Base-by-base conservation (phyloP, 768 basidiomycete genomes). In the Chalciporus chontae region DNA sequence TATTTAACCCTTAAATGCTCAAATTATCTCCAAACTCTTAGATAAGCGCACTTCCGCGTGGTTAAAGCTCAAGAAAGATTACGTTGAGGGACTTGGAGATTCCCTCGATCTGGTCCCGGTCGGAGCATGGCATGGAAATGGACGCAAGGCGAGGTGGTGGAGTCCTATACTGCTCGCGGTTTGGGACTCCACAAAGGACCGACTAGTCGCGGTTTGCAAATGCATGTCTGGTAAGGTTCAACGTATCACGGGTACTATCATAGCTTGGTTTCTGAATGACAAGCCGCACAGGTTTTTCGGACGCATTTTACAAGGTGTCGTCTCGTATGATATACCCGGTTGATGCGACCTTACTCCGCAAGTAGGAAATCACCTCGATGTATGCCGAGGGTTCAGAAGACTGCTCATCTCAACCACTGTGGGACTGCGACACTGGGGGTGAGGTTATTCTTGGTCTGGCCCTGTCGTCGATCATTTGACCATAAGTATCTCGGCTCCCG, bases 61-160 rank as follows among this genome's bases (percentile, higher is more conserved):
- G 94, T 64, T 94, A 48, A 94, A 94, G 65, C 74, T 95, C 39
- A 96, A 96, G 70, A 93, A 90, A 62, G 94, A 95, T 64, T 96
- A 94, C 64, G 84, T 94, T 18, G 77, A 77, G 23, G 85, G 84
- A 3, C 67, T 90, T 32, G 85, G 85, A n/a, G 88, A 92, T 63
- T 79, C 80, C 55, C 77, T 83, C 24, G 87, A 87, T 61, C 68
- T 86, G 47, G 77, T 87, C 26, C 86, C 87, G 24, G 72, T 87
- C 45, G 86, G 83, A 42, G 93, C 90, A 39, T 94, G 90, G 89
- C 82, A 92, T 70, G 93, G 92, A 41, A 87, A 84, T 62, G 94
- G 94, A 27, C 72, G 92, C 31, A 96, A 95, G 70, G 85, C 83
- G 14, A 77, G 80, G 41, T 95, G 93, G 94, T 96, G 90, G 89